phyloP scores from a whole-genome alignment of 148 eudicot genomes.

The Cornus controversa region DNA sequence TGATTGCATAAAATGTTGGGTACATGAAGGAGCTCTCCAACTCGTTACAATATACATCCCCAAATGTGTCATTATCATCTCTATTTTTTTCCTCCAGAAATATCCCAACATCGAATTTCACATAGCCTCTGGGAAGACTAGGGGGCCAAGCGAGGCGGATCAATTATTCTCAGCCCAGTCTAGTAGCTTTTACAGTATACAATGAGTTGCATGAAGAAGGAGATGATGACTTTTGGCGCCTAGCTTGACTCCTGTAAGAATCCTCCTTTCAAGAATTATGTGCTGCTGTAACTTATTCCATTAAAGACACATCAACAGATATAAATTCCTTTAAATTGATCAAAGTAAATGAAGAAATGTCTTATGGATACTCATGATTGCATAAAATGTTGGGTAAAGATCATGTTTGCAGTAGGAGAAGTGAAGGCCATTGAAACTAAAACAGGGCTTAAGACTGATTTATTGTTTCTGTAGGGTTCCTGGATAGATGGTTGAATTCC shows the following conservation, averaged over 20 bases:
- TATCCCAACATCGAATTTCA: not conserved
- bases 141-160: not conserved
- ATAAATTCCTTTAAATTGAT: no score
- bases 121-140: no score
- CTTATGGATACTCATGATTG: not conserved
- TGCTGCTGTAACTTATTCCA: no score
- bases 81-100: not conserved
- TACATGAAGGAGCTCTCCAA: not conserved
- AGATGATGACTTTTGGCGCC: not conserved
- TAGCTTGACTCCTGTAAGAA: no score
- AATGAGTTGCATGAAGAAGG: not conserved
- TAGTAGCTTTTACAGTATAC: not conserved
- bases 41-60: not conserved
- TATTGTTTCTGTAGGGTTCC: not conserved
- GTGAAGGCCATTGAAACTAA: not conserved
- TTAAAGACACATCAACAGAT: no score
- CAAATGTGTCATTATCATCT: not conserved
- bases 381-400: not conserved
- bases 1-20: not conserved
- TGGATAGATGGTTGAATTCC: not conserved
- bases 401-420: not conserved
- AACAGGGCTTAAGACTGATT: not conserved
- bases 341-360: not conserved
- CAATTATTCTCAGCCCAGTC: not conserved
- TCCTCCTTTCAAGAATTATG: no score